Evolutionary conservation across 352 stramenopile genomes (phyloP).

Genomic region (Phytophthora palmivora): DNA sequence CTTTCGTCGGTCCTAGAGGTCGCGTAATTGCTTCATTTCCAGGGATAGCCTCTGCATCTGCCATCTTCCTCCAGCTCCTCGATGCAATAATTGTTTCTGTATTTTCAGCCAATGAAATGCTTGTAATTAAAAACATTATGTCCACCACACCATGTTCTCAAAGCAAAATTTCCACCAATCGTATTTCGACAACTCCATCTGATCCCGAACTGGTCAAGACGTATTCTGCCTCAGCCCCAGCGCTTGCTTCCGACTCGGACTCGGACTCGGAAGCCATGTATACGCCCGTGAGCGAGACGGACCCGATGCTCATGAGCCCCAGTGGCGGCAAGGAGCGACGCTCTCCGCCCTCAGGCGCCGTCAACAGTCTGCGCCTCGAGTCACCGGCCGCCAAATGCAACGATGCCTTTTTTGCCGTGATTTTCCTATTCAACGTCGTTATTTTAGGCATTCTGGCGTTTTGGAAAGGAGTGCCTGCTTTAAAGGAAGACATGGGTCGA

Average conservation of each 20-base stretch:
- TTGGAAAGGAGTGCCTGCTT: conserved; percentile 70
- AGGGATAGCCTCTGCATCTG: conserved; percentile 1
- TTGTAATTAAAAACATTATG: neutral
- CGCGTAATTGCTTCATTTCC: conserved; percentile 4
- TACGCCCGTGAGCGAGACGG: conserved; percentile 67
- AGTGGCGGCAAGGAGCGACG: conserved; percentile 40
- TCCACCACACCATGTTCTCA: conserved; percentile 10
- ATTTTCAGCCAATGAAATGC: conserved; percentile 5
- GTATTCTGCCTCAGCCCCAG: conserved; percentile 24
- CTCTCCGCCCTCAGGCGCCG: conserved; percentile 25
- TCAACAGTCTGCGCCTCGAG: conserved; percentile 75
- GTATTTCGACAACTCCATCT: neutral
- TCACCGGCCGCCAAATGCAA: conserved; percentile 69
- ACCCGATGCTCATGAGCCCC: conserved; percentile 78
- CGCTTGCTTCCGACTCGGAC: conserved; percentile 29
- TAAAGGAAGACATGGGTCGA: conserved; percentile 47
- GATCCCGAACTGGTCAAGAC: conserved; percentile 18
- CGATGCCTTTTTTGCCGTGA: conserved; percentile 70
- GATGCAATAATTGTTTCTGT: too few relatives aligned
- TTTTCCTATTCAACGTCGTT: conserved; percentile 73
- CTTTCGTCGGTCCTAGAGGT: conserved; percentile 48
- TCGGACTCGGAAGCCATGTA: conserved; percentile 66
- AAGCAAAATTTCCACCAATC: conserved; percentile 18
- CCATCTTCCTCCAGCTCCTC: conserved; percentile 15
- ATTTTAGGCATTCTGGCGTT: conserved; percentile 72